A percentile compares a stretch with the other conserved stretches of the same genome.
Conservation (phyloP, 1,284 basidiomycete genomes). For the Cutaneotrichosporon mucoides region DNA sequence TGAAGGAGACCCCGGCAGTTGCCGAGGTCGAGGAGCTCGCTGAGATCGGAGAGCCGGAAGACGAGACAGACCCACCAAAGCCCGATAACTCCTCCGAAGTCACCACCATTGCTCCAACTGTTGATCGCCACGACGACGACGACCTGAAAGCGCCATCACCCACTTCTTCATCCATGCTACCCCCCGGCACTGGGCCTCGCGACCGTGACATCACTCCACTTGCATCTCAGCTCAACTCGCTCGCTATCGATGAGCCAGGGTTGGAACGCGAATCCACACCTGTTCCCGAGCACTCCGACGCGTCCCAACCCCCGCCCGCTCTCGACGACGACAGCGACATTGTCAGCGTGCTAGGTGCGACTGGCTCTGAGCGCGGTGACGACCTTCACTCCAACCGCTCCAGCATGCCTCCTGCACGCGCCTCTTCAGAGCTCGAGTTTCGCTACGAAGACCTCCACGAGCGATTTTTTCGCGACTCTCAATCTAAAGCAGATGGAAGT, state of each 20-base stretch:
- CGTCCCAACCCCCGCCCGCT: neutral
- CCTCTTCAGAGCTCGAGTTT: slow-evolving; percentile 20
- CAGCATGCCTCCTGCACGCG: slow-evolving; percentile 17
- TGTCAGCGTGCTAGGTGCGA: slow-evolving; percentile 12
- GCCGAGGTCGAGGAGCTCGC: neutral
- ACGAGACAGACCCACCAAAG: neutral
- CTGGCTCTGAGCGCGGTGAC: slow-evolving; percentile 3
- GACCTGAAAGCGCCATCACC: neutral
- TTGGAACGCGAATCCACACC: slow-evolving; percentile 6
- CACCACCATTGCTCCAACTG: neutral
- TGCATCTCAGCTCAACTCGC: neutral
- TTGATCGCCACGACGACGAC: neutral
- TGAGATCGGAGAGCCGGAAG: neutral
- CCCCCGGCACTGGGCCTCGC: neutral
- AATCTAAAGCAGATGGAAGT: slow-evolving; percentile 1
- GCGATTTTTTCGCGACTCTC: slow-evolving; percentile 13
- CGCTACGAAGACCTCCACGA: slow-evolving; percentile 20
- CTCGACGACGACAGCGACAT: slow-evolving; percentile 19
- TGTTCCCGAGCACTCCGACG: neutral
- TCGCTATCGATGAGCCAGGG: neutral
- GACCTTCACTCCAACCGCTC: slow-evolving; percentile 10
- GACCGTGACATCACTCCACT: slow-evolving; percentile 3
- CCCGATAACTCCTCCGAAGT: neutral
- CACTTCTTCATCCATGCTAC: neutral
- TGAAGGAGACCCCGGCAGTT: too few species aligned